Percentiles rank a stretch among this genome's conserved stretches.
These are phyloP conservation scores for Acidiella bohemica DNA, from an alignment of 495 filamentous ascomycete species.

Conservation along the genomic window DNA sequence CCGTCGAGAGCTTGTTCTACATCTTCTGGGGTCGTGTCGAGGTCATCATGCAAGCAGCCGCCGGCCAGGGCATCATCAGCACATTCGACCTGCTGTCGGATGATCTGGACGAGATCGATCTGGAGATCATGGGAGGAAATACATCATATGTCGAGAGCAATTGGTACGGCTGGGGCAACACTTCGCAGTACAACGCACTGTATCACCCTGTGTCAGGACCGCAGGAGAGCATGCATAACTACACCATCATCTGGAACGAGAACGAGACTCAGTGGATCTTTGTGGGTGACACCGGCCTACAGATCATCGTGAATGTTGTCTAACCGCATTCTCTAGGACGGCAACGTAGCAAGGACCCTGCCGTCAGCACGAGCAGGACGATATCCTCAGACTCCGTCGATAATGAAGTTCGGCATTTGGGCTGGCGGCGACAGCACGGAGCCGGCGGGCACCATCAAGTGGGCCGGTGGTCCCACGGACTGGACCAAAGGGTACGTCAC, in stretches of 20 bases:
- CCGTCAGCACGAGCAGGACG: constrained; percentile 47
- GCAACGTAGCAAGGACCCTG: constrained; percentile 51
- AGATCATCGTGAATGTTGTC: too few species aligned
- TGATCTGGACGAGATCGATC: constrained; percentile 80
- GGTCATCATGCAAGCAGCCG: constrained; percentile 56
- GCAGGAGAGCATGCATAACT: constrained; percentile 54
- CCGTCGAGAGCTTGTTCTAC: constrained; percentile 58
- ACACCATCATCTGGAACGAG: constrained; percentile 67
- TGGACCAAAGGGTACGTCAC: constrained; percentile 44
- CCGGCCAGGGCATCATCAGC: constrained; percentile 67
- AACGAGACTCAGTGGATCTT: constrained; percentile 58
- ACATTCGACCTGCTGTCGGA: constrained; percentile 74
- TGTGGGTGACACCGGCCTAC: too few species aligned
- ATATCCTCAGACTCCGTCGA: constrained; percentile 80
- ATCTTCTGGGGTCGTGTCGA: constrained; percentile 66
- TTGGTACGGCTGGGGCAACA: constrained; percentile 75
- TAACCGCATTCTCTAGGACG: too few species aligned
- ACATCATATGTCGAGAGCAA: constrained; percentile 52
- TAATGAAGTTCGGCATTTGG: constrained; percentile 72
- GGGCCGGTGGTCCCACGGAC: constrained; percentile 70
- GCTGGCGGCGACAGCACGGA: constrained; percentile 55
- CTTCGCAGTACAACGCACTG: constrained; percentile 48
- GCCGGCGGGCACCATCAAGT: constrained; percentile 39
- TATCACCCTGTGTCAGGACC: constrained; percentile 18
- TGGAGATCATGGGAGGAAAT: constrained; percentile 31